Base-by-base conservation (phyloP, 257 asterid genomes). In the Pogostemon cablin region DNA sequence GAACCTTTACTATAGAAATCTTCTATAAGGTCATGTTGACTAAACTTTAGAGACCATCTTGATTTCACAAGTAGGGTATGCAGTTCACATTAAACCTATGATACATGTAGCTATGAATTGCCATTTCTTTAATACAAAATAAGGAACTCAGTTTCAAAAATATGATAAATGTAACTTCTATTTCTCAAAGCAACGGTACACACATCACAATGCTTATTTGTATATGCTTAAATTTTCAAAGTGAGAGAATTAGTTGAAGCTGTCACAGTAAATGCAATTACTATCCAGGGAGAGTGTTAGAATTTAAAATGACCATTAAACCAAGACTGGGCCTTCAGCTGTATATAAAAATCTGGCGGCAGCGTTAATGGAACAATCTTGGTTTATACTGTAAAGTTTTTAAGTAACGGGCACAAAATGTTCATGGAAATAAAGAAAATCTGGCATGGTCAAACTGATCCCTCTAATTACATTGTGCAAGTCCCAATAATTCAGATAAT, bases 161-260 rank as follows among this genome's bases (percentile, higher is more conserved):
- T 20, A 20, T 7, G 54, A 48, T 34, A 32, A 59, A 5, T 41
- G 50, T 41, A 42, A 48, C 74, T 60, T 50, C 64, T 11, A 42
- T 40, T 47, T 50, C 59, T 67, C 65, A 50, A 65, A 35, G 72
- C 72, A 61, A 73, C 12, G 52, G 35, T 35, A 3, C 1, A 41
- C 35, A 25, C 17, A 64, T 44, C 60, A 12, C 49, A 42, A 42
- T 52, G 6, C 63, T 72, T 42, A 7, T 34, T 1, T 62, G 6
- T 34, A 56, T 2, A n/a, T 46, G 53, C 40, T 59, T 60, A 6
- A 48, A 48, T 7, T 43, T 12, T 35, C 42, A 9, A 43, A 55
- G 49, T 69, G 39, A 15, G 15, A 48, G 64, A 54, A 42, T 69
- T 39, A 57, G 50, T 35, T 0, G 9, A 8, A 46, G 50, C 38